Evolutionary conservation across 1,284 basidiomycete species (phyloP).

Genomic region (Tetrapyrgos nigripes): DNA sequence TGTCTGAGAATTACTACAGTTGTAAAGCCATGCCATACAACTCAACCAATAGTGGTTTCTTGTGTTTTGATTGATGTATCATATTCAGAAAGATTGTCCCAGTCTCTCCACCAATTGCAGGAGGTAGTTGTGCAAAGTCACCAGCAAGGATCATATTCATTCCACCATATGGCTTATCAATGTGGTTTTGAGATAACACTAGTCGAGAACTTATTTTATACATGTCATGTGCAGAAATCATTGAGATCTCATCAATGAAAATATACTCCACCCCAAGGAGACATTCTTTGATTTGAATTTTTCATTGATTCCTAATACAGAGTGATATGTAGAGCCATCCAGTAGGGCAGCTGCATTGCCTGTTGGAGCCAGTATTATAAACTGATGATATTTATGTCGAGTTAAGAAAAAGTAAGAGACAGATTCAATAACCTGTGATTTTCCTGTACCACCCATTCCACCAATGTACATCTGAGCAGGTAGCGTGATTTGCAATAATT

Average conservation of each 20-base stretch:
- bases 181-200: not conserved
- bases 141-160: constrained; percentile 23
- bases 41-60: constrained; percentile 12
- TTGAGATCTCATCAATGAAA: constrained; percentile 25
- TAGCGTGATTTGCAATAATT: too few relatives aligned
- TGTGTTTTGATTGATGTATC: not conserved
- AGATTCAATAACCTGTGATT: not conserved
- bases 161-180: constrained; percentile 15
- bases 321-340: constrained; percentile 37
- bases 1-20: not conserved
- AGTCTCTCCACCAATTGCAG: too few relatives aligned
- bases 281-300: not conserved
- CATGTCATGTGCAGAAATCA: constrained; percentile 18
- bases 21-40: constrained; percentile 15
- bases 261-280: constrained; percentile 19
- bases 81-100: not conserved
- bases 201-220: constrained; percentile 14
- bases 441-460: too few relatives aligned
- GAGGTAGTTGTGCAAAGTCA: too few relatives aligned
- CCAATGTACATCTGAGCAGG: too few relatives aligned
- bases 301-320: constrained; percentile 26
- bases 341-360: constrained; percentile 33
- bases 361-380: constrained; percentile 35
- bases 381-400: constrained; percentile 26
- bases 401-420: not conserved